A percentile compares a stretch with the other conserved stretches of the same genome.
These are phyloP conservation scores for Cercospora sojina DNA, from an alignment of 2,329 filamentous ascomycete species.

Conservation along the genomic window DNA sequence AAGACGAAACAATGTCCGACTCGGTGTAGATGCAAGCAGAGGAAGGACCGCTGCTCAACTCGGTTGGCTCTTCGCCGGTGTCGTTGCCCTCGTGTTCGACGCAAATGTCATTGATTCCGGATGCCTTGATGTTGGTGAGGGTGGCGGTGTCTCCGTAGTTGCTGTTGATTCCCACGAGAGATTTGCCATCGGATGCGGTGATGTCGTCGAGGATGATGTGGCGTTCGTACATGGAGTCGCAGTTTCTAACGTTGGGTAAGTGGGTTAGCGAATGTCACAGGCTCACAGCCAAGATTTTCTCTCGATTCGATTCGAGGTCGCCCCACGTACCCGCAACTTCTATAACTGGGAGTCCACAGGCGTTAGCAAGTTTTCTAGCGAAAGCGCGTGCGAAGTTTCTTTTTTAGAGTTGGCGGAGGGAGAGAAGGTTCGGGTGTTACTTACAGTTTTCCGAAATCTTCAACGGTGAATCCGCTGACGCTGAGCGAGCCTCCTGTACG, in stretches of 20 bases:
- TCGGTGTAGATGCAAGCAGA: constrained; percentile 37
- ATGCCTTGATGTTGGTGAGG: constrained; percentile 42
- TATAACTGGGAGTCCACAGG: too few relatives aligned
- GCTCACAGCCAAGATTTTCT: too few relatives aligned
- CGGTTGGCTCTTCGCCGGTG: constrained; percentile 37
- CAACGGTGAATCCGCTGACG: constrained; percentile 43
- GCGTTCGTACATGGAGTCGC: constrained; percentile 43
- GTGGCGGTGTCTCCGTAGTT: constrained; percentile 37
- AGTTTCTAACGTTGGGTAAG: too few relatives aligned
- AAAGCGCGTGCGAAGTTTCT: too few relatives aligned
- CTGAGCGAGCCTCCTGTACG: constrained; percentile 43
- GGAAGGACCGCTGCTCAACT: constrained; percentile 36
- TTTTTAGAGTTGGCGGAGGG: too few relatives aligned
- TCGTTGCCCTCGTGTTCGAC: constrained; percentile 40
- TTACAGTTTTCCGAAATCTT: constrained; percentile 52
- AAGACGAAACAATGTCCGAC: constrained; percentile 30
- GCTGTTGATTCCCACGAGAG: constrained; percentile 51
- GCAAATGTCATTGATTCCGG: constrained; percentile 40
- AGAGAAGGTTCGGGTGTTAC: too few relatives aligned
- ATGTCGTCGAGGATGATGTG: constrained; percentile 49
- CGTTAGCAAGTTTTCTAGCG: too few relatives aligned
- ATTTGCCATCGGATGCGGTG: constrained; percentile 44
- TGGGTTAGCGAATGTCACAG: too few relatives aligned
- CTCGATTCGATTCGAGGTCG: too few relatives aligned
- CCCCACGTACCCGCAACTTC: constrained; percentile 44